phyloP scores from a whole-genome alignment of 2,329 filamentous ascomycete species.

The Colletotrichum cereale region DNA sequence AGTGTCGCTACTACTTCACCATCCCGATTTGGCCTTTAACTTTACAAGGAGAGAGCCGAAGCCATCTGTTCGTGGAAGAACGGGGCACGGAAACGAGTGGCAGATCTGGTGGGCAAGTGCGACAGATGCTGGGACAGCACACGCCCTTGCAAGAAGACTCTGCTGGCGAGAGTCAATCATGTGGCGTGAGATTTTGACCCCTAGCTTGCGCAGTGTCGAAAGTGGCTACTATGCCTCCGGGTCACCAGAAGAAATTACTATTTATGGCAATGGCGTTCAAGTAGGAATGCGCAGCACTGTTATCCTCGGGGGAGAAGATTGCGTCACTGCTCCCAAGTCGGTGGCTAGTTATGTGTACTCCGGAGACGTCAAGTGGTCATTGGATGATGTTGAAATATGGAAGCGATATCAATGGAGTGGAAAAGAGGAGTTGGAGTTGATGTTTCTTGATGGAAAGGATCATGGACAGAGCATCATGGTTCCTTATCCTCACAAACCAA shows the following conservation, averaged over 20 bases:
- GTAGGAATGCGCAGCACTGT: conserved; percentile 47
- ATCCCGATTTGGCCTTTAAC: conserved; percentile 74
- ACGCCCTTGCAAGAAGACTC: conserved; percentile 74
- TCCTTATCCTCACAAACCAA: conserved; percentile 20
- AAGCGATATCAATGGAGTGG: conserved; percentile 43
- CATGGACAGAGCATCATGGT: conserved; percentile 43
- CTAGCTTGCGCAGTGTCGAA: conserved; percentile 19
- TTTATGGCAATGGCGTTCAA: conserved; percentile 43
- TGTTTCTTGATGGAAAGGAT: conserved; percentile 44
- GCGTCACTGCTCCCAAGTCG: conserved; percentile 40
- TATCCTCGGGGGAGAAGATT: conserved; percentile 43
- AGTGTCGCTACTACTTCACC: conserved; percentile 69
- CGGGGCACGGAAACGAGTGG: conserved; percentile 71
- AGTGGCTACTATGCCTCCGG: conserved; percentile 29
- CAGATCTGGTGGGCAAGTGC: conserved; percentile 80
- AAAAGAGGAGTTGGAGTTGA: conserved; percentile 43
- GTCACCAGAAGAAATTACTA: conserved; percentile 21
- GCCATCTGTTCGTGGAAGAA: conserved; percentile 31
- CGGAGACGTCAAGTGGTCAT: conserved; percentile 38
- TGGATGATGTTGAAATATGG: conserved; percentile 27
- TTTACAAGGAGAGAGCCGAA: conserved; percentile 62
- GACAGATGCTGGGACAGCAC: conserved; percentile 74
- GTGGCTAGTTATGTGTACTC: conserved; percentile 45
- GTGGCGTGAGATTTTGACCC: conserved; percentile 74
- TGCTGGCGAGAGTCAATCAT: conserved; percentile 80